These are phyloP conservation scores for Globisporangium sylvaticum DNA, from an alignment of 352 stramenopile species.

Conservation along the genomic window DNA sequence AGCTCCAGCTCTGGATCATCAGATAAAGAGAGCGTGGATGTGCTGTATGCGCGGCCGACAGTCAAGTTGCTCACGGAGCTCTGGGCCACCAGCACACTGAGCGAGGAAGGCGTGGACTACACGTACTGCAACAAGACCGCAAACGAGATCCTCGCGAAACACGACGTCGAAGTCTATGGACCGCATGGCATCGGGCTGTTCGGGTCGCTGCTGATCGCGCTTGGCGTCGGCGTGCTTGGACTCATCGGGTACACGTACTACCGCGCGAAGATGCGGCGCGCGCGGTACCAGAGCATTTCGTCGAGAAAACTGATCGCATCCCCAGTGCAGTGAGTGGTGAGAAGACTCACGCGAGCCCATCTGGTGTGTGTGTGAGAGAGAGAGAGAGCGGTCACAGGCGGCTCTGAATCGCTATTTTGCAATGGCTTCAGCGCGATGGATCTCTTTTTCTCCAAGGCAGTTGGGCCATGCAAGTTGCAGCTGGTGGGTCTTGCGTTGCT, in stretches of 20 bases:
- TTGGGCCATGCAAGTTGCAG: no score
- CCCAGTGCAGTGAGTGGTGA: background rate
- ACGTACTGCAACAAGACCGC: conserved; percentile 23
- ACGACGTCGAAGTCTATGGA: conserved; percentile 16
- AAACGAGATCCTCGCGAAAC: conserved; percentile 1
- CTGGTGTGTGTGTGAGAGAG: background rate
- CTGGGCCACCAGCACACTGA: conserved; percentile 34
- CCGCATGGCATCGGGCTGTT: conserved; percentile 19
- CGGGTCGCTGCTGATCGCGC: conserved; percentile 13
- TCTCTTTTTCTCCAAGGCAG: no score
- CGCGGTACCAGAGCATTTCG: conserved; percentile 19
- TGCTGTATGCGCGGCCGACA: conserved; percentile 41
- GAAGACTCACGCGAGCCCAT: background rate
- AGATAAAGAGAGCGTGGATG: conserved; percentile 22
- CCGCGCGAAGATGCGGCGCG: conserved; percentile 18
- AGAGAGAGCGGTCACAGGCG: no score
- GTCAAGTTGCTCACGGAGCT: conserved; percentile 45
- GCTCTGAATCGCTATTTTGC: no score
- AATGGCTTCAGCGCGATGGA: no score
- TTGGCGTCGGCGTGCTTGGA: conserved; percentile 8
- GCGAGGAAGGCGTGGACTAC: conserved; percentile 34
- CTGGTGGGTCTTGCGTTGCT: no score
- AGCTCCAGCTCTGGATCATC: background rate
- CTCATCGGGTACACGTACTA: conserved; percentile 18
- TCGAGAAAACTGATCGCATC: background rate